Base-by-base conservation (phyloP, 2,329 filamentous ascomycete species). In the Microthyrium microscopicum region DNA sequence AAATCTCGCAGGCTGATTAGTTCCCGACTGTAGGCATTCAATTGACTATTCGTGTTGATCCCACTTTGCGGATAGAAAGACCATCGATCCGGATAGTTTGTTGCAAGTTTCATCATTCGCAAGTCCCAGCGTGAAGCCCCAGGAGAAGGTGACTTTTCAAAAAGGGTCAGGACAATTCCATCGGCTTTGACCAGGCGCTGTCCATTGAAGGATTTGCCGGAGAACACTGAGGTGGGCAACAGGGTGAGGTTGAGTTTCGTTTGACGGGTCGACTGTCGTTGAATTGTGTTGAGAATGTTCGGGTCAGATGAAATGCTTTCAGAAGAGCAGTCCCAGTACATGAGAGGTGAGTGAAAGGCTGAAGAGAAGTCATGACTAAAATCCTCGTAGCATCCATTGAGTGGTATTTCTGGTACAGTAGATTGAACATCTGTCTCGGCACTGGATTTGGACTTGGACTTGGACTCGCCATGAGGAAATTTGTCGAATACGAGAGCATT, bases 11-110 rank as follows among this genome's bases (percentile, higher is more conserved):
- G 51, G 11, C 77, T 81, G 45, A 85, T 70, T 5, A 79, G 79
- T 20, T 71, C 72, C 47, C 83, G 83, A 39, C 77, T 76, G 47
- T 85, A 85, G 51, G 85, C 76, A 48, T 82, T 84, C 2, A 83
- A 60, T 35, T 73, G 70, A 42, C 66, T 76, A 18, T 57, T 53
- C 17, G 56, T 56, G 21, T 66, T 60, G 15, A 54, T 56, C 6
- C 70, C 73, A 41, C 73, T 62, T 1, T 59, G 46, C 2, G 76
- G 73, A 43, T 79, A 79, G 2, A 81, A 58, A 13, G 67, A 65
- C 72, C 77, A 83, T 38, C 66, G 62, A 21, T 64, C 52, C 2
- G 57, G 52, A 35, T 62, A 53, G 12, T 58, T 58, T 3, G 55
- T 40, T 3, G 70, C 64, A 17, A 83, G 55, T 4, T 55, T 48